Base-by-base conservation (phyloP, 306 rosid genomes). In the Purshia tridentata region DNA sequence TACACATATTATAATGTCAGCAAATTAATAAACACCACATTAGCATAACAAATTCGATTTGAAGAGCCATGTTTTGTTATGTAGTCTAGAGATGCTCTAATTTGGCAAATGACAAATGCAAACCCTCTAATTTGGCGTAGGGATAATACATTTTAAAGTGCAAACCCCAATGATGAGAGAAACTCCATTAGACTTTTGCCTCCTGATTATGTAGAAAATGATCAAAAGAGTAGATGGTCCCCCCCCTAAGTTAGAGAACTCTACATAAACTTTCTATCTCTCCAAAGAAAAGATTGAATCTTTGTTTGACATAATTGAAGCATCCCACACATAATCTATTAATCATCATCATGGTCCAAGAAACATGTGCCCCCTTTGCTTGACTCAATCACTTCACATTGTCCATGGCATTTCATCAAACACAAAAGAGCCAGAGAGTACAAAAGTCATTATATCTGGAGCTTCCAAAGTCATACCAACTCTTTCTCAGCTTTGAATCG, bases 401-500 rank as follows among this genome's bases (percentile, higher is more conserved):
- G 35, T 29, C 35, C 35, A 29, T 29, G 35, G 35, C 35, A 29
- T 29, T 29, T 29, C 35, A 29, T 29, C 35, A 29, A 29, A 29
- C 35, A 29, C 35, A 29, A 29, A 29, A 29, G 35, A 3, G 35
- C 35, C 35, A 1, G 35, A 29, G 35, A 29, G 35, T 29, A 29
- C 35, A 2, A 29, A 29, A 29, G 62, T 35, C 3, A 59, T 59
- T n/a, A 35, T 35, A 6, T 59, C 19, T 23, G 57, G 29, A 37
- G n/a, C 57, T 67, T 67, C 72, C 72, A 35, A 67, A 67, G 72
- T 50, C 72, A 0, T 3, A 58, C 23, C n/a, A 69, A 39, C 8
- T 9, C 1, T 37, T 53, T 50, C 15, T 29, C 11, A 35, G 15
- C 67, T 42, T 64, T 18, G 54, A 12, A 20, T 22, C 12, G 8